phyloP scores from a whole-genome alignment of 75 land plant genomes.

The Pinus albicaulis region DNA sequence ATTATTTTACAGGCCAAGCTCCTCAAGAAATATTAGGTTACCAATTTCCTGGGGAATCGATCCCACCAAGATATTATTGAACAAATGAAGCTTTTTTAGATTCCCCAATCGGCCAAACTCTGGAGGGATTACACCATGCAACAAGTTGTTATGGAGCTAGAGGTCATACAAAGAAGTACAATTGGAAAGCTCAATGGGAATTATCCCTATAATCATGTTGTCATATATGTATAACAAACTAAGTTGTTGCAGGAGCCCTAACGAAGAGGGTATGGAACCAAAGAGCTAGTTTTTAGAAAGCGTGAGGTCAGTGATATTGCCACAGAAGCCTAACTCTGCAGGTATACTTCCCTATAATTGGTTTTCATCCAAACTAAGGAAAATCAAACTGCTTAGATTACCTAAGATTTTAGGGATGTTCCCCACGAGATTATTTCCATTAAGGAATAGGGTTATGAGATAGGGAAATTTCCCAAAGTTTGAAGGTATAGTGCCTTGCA shows the following conservation, averaged over 20 bases:
- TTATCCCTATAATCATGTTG: slow-evolving; percentile 23
- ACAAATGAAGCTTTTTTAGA: background rate
- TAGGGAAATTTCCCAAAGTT: slow-evolving; percentile 22
- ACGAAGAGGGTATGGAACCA: slow-evolving; percentile 33
- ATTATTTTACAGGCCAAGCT: slow-evolving; percentile 40
- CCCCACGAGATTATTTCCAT: slow-evolving; percentile 27
- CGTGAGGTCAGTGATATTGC: background rate
- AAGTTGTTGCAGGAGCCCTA: slow-evolving; percentile 26
- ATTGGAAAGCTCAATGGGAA: slow-evolving; percentile 31
- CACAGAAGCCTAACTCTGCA: slow-evolving; percentile 17
- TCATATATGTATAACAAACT: slow-evolving; percentile 4
- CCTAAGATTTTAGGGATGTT: slow-evolving; percentile 19
- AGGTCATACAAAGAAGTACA: slow-evolving; percentile 16
- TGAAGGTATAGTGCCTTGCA: slow-evolving; percentile 27
- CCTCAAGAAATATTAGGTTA: slow-evolving; percentile 15
- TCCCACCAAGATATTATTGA: slow-evolving; percentile 16
- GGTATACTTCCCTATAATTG: slow-evolving; percentile 35
- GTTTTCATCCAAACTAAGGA: slow-evolving; percentile 20
- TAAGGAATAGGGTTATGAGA: slow-evolving; percentile 21
- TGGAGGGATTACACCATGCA: slow-evolving; percentile 23
- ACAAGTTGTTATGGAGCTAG: slow-evolving; percentile 16
- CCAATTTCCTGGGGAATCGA: slow-evolving; percentile 19
- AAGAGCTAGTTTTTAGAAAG: slow-evolving; percentile 15
- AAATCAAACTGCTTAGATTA: slow-evolving; percentile 13
- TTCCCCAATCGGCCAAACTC: slow-evolving; percentile 17